These are phyloP conservation scores for Tricholoma bakamatsutake DNA, from an alignment of 768 basidiomycete genomes.

Conservation along the genomic window DNA sequence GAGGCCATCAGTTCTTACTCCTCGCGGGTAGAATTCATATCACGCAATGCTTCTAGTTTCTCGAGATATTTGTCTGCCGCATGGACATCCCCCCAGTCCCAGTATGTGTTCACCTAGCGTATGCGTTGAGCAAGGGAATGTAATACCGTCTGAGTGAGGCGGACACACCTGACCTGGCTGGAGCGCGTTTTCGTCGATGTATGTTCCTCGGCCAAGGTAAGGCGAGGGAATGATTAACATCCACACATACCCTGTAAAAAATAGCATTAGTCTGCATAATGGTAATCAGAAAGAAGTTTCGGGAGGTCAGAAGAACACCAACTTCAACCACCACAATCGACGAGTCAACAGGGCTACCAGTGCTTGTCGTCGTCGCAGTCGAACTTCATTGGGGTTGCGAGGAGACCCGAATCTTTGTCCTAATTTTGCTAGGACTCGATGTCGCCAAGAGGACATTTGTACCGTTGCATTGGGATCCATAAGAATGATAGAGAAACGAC, in stretches of 20 bases:
- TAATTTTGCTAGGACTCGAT: slow-evolving; percentile 14
- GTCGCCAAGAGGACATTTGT: slow-evolving; percentile 2
- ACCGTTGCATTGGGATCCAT: slow-evolving; percentile 1
- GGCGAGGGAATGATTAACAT: slow-evolving; percentile 70
- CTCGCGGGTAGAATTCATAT: slow-evolving; percentile 57
- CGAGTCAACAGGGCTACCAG: slow-evolving; percentile 28
- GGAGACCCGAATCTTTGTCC: slow-evolving; percentile 13
- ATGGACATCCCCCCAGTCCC: slow-evolving; percentile 89
- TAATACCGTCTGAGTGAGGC: not conserved
- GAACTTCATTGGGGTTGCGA: slow-evolving; percentile 27
- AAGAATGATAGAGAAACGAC: not conserved
- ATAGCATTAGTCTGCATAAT: slow-evolving; percentile 44
- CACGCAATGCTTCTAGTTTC: slow-evolving; percentile 57
- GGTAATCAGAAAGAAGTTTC: slow-evolving; percentile 2
- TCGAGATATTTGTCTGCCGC: slow-evolving; percentile 77
- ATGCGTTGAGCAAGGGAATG: not conserved
- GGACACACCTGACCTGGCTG: slow-evolving; percentile 78
- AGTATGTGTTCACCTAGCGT: slow-evolving; percentile 80
- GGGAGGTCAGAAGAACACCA: slow-evolving; percentile 5
- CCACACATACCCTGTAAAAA: slow-evolving; percentile 74
- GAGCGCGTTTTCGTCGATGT: slow-evolving; percentile 94
- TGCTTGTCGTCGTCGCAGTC: slow-evolving; percentile 41
- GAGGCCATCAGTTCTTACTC: slow-evolving; percentile 47
- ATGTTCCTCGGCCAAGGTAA: slow-evolving; percentile 59
- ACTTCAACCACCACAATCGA: slow-evolving; percentile 33